These are phyloP conservation scores for Epichloe festucae DNA, from an alignment of 2,329 filamentous ascomycete genomes.

Conservation along the genomic window DNA sequence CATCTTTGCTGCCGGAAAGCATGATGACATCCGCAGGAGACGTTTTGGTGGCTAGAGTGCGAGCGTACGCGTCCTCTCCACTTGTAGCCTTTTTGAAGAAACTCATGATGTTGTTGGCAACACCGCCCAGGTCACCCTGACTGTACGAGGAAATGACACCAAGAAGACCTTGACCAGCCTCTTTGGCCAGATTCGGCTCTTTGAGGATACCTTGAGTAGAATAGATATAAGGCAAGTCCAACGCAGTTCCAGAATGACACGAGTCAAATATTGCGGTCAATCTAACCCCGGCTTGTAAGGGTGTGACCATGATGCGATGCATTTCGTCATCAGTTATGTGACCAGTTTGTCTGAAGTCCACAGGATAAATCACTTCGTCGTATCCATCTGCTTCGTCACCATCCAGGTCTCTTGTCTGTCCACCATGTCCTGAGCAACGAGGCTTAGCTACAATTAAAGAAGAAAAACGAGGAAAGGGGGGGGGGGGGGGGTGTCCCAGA, in stretches of 20 bases:
- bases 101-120: slow-evolving; percentile 66
- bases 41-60: slow-evolving; percentile 76
- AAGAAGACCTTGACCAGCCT: slow-evolving; percentile 51
- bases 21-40: slow-evolving; percentile 92
- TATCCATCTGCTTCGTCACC: slow-evolving; percentile 73
- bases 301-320: slow-evolving; percentile 57
- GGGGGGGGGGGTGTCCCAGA: too few relatives aligned
- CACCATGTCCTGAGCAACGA: slow-evolving; percentile 49
- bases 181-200: slow-evolving; percentile 54
- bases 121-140: slow-evolving; percentile 66
- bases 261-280: slow-evolving; percentile 53
- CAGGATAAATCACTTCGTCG: slow-evolving; percentile 74
- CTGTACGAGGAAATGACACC: slow-evolving; percentile 46
- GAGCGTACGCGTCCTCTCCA: slow-evolving; percentile 71
- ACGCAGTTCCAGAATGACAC: slow-evolving; percentile 53
- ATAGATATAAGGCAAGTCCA: slow-evolving; percentile 57
- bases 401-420: slow-evolving; percentile 68
- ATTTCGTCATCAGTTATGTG: slow-evolving; percentile 78
- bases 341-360: slow-evolving; percentile 66
- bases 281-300: slow-evolving; percentile 41
- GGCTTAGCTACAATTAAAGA: neutral
- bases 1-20: slow-evolving; percentile 95
- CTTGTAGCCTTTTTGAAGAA: slow-evolving; percentile 81
- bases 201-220: slow-evolving; percentile 57
- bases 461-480: neutral